A percentile compares a stretch with the other conserved stretches of the same genome.
Conservation (phyloP, 345 rosid genomes). For the Iberis pinnata region DNA sequence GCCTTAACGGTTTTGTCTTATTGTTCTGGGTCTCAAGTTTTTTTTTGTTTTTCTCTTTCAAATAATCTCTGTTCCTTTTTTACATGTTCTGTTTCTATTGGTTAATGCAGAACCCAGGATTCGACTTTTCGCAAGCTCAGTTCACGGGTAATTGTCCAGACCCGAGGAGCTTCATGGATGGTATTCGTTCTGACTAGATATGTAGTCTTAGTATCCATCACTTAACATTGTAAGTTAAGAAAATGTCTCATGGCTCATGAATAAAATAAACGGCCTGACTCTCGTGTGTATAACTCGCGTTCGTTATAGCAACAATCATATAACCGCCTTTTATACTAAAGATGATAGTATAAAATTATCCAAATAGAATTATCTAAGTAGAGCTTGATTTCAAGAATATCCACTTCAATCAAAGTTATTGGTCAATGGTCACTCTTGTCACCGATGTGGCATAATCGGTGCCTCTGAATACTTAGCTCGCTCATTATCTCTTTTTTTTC, state of each 20-base stretch:
- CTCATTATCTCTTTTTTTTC: neutral
- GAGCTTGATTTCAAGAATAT: constrained; percentile 4
- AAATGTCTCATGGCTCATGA: no score
- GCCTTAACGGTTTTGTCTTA: neutral
- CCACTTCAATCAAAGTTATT: constrained; percentile 20
- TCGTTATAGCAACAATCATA: constrained; percentile 27
- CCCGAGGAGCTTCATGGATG: constrained; percentile 91
- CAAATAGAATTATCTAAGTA: no score
- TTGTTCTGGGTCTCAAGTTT: neutral
- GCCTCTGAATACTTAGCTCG: constrained; percentile 13
- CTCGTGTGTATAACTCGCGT: no score
- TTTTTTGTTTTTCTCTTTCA: neutral
- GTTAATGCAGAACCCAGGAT: constrained; percentile 78
- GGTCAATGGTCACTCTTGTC: constrained; percentile 18
- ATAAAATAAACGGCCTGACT: no score
- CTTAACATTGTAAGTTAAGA: no score
- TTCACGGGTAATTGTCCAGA: constrained; percentile 80
- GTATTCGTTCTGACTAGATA: constrained; percentile 62
- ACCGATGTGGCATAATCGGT: constrained; percentile 1
- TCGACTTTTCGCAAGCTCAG: constrained; percentile 95
- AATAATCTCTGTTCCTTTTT: neutral
- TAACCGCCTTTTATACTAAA: no score
- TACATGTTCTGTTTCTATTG: neutral
- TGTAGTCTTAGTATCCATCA: neutral
- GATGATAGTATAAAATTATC: no score